These are phyloP conservation scores for Pascua guehoae DNA, from an alignment of 1,284 basidiomycete genomes.

Conservation along the genomic window DNA sequence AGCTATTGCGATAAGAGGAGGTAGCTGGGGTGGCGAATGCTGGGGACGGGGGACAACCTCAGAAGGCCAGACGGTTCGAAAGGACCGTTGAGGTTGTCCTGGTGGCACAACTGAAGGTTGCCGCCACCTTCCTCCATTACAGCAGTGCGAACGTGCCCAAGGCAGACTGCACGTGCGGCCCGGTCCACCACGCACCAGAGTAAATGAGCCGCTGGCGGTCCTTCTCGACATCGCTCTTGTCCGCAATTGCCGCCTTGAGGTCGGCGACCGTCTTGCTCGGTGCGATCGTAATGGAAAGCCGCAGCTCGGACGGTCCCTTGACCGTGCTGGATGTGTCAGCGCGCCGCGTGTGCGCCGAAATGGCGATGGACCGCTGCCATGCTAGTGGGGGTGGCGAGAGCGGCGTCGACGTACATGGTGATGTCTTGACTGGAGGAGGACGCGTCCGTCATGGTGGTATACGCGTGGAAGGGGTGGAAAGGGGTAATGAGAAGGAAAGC, in stretches of 20 bases:
- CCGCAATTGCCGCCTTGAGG: slow-evolving; percentile 78
- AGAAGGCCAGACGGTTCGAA: neutral
- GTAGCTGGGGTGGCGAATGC: neutral
- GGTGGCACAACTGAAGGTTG: neutral
- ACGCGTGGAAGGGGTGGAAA: neutral
- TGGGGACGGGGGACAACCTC: neutral
- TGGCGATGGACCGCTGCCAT: too few relatives aligned
- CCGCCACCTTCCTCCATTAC: neutral
- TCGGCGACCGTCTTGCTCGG: slow-evolving; percentile 69
- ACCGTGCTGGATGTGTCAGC: slow-evolving; percentile 36
- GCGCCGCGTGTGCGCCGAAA: neutral
- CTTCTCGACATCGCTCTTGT: slow-evolving; percentile 75
- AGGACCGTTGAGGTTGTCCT: slow-evolving; percentile 2
- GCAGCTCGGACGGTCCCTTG: slow-evolving; percentile 78
- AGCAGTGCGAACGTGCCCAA: too few relatives aligned
- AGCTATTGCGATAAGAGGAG: neutral
- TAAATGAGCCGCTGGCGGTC: slow-evolving; percentile 82
- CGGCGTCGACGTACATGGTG: slow-evolving; percentile 22
- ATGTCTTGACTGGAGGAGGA: slow-evolving; percentile 21
- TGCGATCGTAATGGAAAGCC: slow-evolving; percentile 75
- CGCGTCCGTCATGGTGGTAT: slow-evolving; percentile 21
- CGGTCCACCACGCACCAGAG: slow-evolving; percentile 57
- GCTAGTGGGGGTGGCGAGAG: neutral
- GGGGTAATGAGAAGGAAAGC: neutral
- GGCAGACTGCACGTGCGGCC: neutral